Conservation (phyloP, 106 monocot species). For the Cymbidium sinense region DNA sequence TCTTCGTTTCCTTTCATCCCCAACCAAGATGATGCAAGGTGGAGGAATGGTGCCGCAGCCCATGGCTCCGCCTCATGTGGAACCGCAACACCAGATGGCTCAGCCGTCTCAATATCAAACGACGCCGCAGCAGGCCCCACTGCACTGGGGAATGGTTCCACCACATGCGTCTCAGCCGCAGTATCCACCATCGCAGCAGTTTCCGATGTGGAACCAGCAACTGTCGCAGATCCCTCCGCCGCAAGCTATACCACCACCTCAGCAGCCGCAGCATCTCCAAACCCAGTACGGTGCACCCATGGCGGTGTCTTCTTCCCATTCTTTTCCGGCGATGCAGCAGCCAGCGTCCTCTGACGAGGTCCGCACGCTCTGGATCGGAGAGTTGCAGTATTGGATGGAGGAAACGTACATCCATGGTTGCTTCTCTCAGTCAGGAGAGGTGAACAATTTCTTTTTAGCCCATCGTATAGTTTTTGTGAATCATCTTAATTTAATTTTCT, state of each 20-base stretch:
- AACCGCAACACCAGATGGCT: slow-evolving; percentile 25
- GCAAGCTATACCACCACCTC: slow-evolving; percentile 14
- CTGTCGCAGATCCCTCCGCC: slow-evolving; percentile 37
- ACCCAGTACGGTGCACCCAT: slow-evolving; percentile 5
- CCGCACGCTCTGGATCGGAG: slow-evolving; percentile 81
- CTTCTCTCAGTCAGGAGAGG: slow-evolving; percentile 55
- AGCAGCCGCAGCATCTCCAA: slow-evolving; percentile 17
- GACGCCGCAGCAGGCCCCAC: slow-evolving; percentile 13
- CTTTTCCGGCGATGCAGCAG: background rate
- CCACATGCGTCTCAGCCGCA: slow-evolving; percentile 26
- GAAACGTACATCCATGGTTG: slow-evolving; percentile 55
- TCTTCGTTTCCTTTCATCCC: background rate
- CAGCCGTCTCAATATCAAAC: slow-evolving; percentile 29
- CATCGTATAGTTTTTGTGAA: background rate
- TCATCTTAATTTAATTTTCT: background rate
- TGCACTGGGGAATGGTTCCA: slow-evolving; percentile 7
- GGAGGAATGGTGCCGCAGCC: slow-evolving; percentile 47
- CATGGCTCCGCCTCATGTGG: slow-evolving; percentile 24
- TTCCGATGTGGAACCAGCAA: slow-evolving; percentile 40
- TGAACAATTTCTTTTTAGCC: slow-evolving; percentile 1
- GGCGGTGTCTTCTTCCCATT: background rate
- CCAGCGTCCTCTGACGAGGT: slow-evolving; percentile 51
- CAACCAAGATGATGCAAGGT: slow-evolving; percentile 48
- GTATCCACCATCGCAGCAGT: slow-evolving; percentile 17
- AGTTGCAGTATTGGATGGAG: slow-evolving; percentile 90